Conservation (phyloP, 2,329 filamentous ascomycete genomes). For the Penicillium fuscoglaucum region DNA sequence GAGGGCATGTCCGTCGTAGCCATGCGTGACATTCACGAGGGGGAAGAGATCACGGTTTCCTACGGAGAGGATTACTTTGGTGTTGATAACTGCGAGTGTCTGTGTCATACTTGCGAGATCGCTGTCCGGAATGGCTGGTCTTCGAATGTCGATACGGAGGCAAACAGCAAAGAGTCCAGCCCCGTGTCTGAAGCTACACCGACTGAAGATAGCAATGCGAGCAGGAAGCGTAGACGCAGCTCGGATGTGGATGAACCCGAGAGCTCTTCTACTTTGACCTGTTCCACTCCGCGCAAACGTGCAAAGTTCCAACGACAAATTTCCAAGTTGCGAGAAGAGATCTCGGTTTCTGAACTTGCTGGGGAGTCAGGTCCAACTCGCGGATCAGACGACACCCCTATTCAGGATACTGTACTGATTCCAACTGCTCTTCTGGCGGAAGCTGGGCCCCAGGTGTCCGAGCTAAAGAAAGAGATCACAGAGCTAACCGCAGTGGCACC, state of each 20-base stretch:
- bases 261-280: slow-evolving; percentile 16
- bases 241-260: slow-evolving; percentile 35
- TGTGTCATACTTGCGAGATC: slow-evolving; percentile 84
- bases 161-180: slow-evolving; percentile 36
- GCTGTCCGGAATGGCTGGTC: slow-evolving; percentile 80
- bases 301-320: slow-evolving; percentile 35
- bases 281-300: slow-evolving; percentile 35
- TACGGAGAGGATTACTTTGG: slow-evolving; percentile 98
- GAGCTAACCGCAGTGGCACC: slow-evolving; percentile 5
- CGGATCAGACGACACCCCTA: slow-evolving; percentile 12
- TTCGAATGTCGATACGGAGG: slow-evolving; percentile 43
- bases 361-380: slow-evolving; percentile 21
- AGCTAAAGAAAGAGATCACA: slow-evolving; percentile 19
- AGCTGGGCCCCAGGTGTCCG: slow-evolving; percentile 10
- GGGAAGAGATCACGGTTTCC: slow-evolving; percentile 94
- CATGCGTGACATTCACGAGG: slow-evolving; percentile 74
- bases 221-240: slow-evolving; percentile 33
- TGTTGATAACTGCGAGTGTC: slow-evolving; percentile 88
- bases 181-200: slow-evolving; percentile 29
- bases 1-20: slow-evolving; percentile 91
- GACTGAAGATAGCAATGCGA: slow-evolving; percentile 19
- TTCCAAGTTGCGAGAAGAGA: slow-evolving; percentile 41
- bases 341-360: slow-evolving; percentile 35
- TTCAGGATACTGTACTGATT: slow-evolving; percentile 10
- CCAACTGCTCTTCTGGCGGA: slow-evolving; percentile 1